phyloP scores from a whole-genome alignment of 345 rosid genomes.

The Boechera stricta region DNA sequence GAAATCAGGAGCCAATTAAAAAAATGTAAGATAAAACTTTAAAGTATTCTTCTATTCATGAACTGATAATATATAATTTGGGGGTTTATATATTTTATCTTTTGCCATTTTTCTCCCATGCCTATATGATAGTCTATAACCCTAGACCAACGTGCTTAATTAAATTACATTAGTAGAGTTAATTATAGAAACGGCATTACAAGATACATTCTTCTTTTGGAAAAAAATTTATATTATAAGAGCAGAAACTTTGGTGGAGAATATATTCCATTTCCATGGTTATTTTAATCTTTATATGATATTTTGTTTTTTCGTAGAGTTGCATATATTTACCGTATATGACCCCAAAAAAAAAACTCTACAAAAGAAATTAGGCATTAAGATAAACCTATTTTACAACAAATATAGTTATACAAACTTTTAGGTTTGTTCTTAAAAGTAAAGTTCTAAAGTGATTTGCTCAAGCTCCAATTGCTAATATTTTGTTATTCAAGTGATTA shows the following conservation, averaged over 20 bases:
- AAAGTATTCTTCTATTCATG: constrained; percentile 17
- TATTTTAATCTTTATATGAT: constrained; percentile 35
- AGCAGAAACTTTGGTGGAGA: constrained; percentile 36
- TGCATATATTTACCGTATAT: not conserved
- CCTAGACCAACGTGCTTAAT: constrained; percentile 45
- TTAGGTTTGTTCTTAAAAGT: not conserved
- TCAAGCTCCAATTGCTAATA: constrained; percentile 14
- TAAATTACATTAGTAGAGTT: constrained; percentile 24
- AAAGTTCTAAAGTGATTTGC: not conserved
- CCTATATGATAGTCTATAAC: constrained; percentile 35
- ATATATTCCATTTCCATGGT: constrained; percentile 48
- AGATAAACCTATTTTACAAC: not conserved
- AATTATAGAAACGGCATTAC: constrained; percentile 44
- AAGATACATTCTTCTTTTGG: constrained; percentile 72
- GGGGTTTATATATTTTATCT: constrained; percentile 18
- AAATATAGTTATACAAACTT: not conserved
- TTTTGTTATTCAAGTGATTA: constrained; percentile 2
- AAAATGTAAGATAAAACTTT: not conserved
- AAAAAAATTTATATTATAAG: constrained; percentile 36
- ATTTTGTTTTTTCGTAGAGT: not conserved
- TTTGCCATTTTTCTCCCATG: constrained; percentile 17
- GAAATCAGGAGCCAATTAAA: constrained; percentile 29
- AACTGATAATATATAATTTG: constrained; percentile 5
- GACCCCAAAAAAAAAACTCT: not conserved
- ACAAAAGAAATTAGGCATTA: not conserved